These are phyloP conservation scores for Abrus precatorius DNA, from an alignment of 306 rosid species.

Conservation along the genomic window DNA sequence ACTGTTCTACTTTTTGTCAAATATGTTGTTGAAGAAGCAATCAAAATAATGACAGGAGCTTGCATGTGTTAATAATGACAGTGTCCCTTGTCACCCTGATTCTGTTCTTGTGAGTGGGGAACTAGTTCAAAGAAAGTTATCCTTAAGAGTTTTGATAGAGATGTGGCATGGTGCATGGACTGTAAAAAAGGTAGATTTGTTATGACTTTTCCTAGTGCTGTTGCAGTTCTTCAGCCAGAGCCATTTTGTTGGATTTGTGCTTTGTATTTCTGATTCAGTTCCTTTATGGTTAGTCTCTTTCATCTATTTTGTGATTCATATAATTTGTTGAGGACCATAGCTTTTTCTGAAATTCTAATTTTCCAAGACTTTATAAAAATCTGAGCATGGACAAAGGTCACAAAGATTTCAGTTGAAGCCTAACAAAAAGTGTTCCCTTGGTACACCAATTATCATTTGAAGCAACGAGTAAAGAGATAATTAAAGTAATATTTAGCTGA, in stretches of 20 bases:
- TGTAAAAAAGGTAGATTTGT: conserved; percentile 4
- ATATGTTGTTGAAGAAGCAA: conserved; percentile 22
- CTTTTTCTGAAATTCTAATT: neutral
- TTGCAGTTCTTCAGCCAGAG: neutral
- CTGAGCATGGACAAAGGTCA: neutral
- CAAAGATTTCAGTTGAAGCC: neutral
- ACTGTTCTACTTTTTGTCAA: neutral
- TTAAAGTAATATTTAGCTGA: neutral
- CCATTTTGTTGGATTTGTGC: conserved; percentile 1
- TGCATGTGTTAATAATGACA: conserved; percentile 32
- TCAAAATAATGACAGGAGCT: neutral
- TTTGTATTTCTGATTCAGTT: neutral
- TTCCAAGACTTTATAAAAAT: neutral
- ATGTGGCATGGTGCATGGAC: neutral
- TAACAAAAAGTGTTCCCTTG: neutral
- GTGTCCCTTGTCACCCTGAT: neutral
- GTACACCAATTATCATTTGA: neutral
- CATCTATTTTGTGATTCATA: neutral
- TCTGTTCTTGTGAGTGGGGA: conserved; percentile 7
- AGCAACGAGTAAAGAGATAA: neutral
- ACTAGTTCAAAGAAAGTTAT: conserved; percentile 16
- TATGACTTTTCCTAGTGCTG: neutral
- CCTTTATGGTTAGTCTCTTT: conserved; percentile 21
- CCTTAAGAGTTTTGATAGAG: conserved; percentile 24
- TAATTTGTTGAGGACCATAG: neutral